Evolutionary conservation across 306 rosid species (phyloP).

Genomic region (Crotalaria pallida): DNA sequence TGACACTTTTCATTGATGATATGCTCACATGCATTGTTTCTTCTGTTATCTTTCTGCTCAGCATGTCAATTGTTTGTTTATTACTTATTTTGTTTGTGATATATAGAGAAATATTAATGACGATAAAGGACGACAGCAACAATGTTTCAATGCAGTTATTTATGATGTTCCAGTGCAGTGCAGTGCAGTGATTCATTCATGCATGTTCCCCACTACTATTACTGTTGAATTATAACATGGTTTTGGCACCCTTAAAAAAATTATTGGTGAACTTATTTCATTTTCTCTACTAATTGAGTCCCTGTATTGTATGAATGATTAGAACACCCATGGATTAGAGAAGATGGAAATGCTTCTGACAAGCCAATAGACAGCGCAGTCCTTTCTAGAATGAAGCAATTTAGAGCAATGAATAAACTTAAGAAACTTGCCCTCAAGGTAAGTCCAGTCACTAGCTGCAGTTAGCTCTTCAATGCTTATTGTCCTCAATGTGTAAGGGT

Average conservation of each 20-base stretch:
- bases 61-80: slow-evolving; percentile 5
- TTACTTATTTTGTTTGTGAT: not conserved
- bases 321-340: slow-evolving; percentile 96
- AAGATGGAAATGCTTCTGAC: slow-evolving; percentile 87
- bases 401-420: slow-evolving; percentile 89
- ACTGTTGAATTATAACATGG: not conserved
- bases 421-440: slow-evolving; percentile 93
- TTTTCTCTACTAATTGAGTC: slow-evolving; percentile 23
- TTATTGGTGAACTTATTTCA: not conserved
- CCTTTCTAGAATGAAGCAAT: slow-evolving; percentile 91
- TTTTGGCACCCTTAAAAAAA: not conserved
- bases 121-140: not conserved
- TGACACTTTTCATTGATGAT: not conserved
- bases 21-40: not conserved
- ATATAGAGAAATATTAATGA: not conserved
- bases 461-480: not conserved
- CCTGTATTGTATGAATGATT: slow-evolving; percentile 24
- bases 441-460: slow-evolving; percentile 10
- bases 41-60: not conserved
- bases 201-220: not conserved
- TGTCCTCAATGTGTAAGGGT: not conserved
- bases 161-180: no score
- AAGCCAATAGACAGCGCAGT: slow-evolving; percentile 92
- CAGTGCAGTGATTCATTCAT: not conserved
- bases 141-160: not conserved